Base-by-base conservation (phyloP, 2,329 filamentous ascomycete genomes). In the Botrytis medusae region DNA sequence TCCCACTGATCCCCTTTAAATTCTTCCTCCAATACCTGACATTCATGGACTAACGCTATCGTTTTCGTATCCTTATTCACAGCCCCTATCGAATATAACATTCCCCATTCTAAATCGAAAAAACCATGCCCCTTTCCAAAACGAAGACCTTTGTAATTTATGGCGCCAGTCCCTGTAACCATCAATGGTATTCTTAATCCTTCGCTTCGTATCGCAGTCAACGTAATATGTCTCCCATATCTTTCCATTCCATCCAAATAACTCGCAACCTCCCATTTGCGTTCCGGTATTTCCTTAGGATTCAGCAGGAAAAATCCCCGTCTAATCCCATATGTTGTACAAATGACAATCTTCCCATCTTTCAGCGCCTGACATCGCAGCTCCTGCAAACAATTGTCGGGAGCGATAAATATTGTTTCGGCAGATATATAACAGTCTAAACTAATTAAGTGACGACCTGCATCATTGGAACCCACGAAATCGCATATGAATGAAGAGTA, bases 241-340 rank as follows among this genome's bases (percentile, higher is more conserved):
- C 78, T 82, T 77, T 85, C 84, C 83, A 85, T 84, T 4, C 82
- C 82, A 77, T 85, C 84, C 29, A 85, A 75, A 73, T 80, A 80
- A n/a, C 82, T 81, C 16, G 83, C 82, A 34, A 81, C 76, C 74
- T 79, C 78, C 67, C 79, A 78, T 54, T 79, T 78, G 2, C 70
- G 74, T 34, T 78, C 76, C 1, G 71, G 72, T 48, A 83, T 83
- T 8, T 69, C 65, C 7, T 74, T 75, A 0, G 84, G 83, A 74
- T 84, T 81, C 29, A 85, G 76, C 18, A 84, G 74, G 62, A 83
- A 80, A 71, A 85, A 85, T 0, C 84, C 84, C 54, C 84, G 77
- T 20, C 82, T 77, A 18, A 85, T 81, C 44, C 80, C 80, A 71
- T 85, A 83, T 25, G 84, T 84, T 1, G 82, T 84, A 1, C 84